phyloP scores from a whole-genome alignment of 257 asterid species.

The Solanum corneliomulleri region DNA sequence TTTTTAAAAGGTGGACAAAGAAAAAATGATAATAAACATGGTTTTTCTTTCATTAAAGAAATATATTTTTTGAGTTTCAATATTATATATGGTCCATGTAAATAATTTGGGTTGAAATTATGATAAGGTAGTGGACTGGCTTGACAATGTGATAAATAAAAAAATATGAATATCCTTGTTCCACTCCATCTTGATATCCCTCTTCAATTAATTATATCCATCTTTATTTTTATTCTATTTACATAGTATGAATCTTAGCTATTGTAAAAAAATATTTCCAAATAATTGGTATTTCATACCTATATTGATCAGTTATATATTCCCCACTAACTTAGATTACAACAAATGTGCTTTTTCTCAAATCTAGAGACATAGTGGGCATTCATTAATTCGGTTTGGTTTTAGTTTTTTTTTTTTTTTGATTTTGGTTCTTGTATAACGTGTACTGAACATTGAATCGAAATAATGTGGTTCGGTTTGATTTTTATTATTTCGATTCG shows the following conservation, averaged over 20 bases:
- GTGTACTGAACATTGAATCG: fast-evolving
- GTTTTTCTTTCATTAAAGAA: too few species aligned
- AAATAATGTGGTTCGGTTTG: too few species aligned
- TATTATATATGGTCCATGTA: not conserved
- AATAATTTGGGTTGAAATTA: not conserved
- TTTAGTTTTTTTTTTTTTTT: too few species aligned
- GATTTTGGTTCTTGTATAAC: too few species aligned
- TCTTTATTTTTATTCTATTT: not conserved
- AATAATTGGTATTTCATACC: not conserved
- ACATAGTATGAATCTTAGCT: too few species aligned
- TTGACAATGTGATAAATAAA: not conserved
- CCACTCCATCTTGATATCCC: not conserved
- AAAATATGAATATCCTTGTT: not conserved
- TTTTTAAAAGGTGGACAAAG: too few species aligned
- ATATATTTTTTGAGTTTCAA: not conserved
- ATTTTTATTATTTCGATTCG: too few species aligned
- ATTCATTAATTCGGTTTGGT: too few species aligned
- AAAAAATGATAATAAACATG: too few species aligned
- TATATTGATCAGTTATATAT: too few species aligned
- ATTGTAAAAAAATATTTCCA: not conserved
- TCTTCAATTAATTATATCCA: not conserved
- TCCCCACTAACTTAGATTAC: too few species aligned
- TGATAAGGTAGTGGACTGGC: not conserved
- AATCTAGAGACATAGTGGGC: too few species aligned
- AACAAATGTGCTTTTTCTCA: not conserved